phyloP scores from a whole-genome alignment of 2,329 filamentous ascomycete species.

The Cladophialophora bantiana region DNA sequence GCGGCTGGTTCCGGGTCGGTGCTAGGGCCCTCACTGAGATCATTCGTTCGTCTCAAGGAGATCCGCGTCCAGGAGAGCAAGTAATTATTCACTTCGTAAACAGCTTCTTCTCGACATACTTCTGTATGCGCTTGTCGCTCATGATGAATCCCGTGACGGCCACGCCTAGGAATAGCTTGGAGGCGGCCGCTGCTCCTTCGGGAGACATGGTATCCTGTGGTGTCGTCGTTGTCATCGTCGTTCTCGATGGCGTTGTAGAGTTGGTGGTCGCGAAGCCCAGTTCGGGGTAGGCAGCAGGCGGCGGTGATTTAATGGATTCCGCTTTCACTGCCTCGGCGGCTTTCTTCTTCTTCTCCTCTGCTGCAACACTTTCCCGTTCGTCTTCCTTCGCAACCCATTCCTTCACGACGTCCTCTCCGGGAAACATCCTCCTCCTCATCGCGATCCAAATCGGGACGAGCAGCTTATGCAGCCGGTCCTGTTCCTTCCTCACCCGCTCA shows the following conservation, averaged over 20 bases:
- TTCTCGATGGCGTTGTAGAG: neutral
- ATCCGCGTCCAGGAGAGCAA: too few relatives aligned
- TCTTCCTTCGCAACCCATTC: conserved; percentile 32
- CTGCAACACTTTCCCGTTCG: conserved; percentile 10
- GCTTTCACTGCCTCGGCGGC: neutral
- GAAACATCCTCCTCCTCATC: conserved; percentile 39
- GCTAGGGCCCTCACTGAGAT: too few relatives aligned
- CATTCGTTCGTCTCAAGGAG: too few relatives aligned
- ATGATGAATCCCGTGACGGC: conserved; percentile 34
- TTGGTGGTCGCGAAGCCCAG: conserved; percentile 29
- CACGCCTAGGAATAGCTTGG: conserved; percentile 34
- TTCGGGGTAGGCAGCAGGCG: conserved; percentile 20
- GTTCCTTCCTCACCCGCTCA: conserved; percentile 33
- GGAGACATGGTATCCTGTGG: neutral
- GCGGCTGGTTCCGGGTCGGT: too few relatives aligned
- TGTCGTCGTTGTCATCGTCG: neutral
- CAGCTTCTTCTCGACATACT: conserved; percentile 32
- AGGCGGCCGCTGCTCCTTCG: conserved; percentile 20
- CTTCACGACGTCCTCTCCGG: conserved; percentile 30
- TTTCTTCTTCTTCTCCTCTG: neutral
- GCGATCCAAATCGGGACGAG: conserved; percentile 41
- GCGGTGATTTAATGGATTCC: neutral
- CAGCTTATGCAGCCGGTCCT: conserved; percentile 39
- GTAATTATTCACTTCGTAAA: conserved; percentile 17
- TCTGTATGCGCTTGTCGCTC: conserved; percentile 33